Evolutionary conservation across 179 eudicot species (phyloP), one percentile per base, ranked within the genome.

Genomic region (Beta corolliflora): DNA sequence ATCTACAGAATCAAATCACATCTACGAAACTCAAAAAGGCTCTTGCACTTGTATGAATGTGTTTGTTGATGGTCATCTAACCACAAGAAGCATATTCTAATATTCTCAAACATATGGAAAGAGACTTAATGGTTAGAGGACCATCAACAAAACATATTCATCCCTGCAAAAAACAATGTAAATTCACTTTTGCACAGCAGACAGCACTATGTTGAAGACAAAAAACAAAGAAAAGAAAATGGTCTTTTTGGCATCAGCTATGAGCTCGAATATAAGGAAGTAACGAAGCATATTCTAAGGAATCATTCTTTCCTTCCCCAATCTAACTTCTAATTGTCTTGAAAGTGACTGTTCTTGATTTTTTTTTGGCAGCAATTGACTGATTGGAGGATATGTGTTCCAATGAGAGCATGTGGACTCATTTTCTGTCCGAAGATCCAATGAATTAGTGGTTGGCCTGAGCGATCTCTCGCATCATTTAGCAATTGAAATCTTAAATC

Each of bases 111-210:
- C 0, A 79, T 73, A 60, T 45, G 4, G 64, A 10, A 64, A 31
- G 52, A 21, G n/a, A 53, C 52, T 44, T 55, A 29, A 81, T 72
- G 79, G 86, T 81, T 77, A 84, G 86, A 81, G 31, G 86, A 81
- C 86, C 86, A 84, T 81, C 83, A 84, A 73, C 82, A 77, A 84
- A 84, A 84, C 86, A 84, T 77, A 84, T 84, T 84, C 84, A 84
- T 76, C 65, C 70, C 78, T 64, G 23, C 83, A 83, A 60, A 56
- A 41, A 73, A 18, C 9, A 65, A 65, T n/a, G 52, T 4, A 48
- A 4, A 4, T 21, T n/a, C 29, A 54, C 68, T 67, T 75, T 21
- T 21, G 45, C 63, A 25, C 13, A 61, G n/a, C 5, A 18, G 54
- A 25, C 13, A 61, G 15, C 5, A 18, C 18, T 21, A 25, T 21